Evolutionary conservation across 495 filamentous ascomycete species (phyloP).

Genomic region (Penicillium ucsense): DNA sequence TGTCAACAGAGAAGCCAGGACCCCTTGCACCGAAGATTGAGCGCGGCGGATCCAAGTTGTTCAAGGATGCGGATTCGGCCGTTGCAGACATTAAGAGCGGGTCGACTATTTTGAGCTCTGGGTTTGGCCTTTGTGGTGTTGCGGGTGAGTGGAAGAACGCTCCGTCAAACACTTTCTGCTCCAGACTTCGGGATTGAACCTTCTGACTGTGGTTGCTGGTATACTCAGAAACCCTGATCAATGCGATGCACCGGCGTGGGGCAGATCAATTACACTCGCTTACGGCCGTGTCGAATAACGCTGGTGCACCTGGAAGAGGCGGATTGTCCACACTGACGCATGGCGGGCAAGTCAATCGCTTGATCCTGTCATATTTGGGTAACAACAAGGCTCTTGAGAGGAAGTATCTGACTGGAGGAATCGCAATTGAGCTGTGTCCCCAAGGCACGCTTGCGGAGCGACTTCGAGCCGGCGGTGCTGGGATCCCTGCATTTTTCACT

Average conservation of each 20-base stretch:
- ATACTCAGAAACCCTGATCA: slow-evolving; percentile 60
- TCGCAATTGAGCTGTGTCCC: slow-evolving; percentile 78
- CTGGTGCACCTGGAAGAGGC: slow-evolving; percentile 61
- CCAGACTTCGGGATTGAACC: neutral
- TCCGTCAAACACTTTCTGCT: neutral
- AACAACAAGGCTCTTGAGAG: slow-evolving; percentile 82
- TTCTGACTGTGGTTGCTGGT: neutral
- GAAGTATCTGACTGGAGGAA: slow-evolving; percentile 73
- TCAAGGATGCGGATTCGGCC: slow-evolving; percentile 62
- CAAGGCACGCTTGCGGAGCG: slow-evolving; percentile 86
- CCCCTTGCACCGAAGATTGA: slow-evolving; percentile 24
- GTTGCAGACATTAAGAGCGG: slow-evolving; percentile 66
- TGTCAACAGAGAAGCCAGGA: slow-evolving; percentile 1
- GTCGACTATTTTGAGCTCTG: slow-evolving; percentile 66
- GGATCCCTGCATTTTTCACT: slow-evolving; percentile 86
- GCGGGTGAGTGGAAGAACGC: slow-evolving; percentile 31
- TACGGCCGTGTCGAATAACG: slow-evolving; percentile 88
- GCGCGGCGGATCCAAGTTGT: slow-evolving; percentile 49
- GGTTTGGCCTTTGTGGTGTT: slow-evolving; percentile 82
- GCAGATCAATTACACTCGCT: slow-evolving; percentile 59
- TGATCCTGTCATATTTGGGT: slow-evolving; percentile 80
- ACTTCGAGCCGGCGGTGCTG: slow-evolving; percentile 72
- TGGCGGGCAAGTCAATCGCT: slow-evolving; percentile 69
- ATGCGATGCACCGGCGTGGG: slow-evolving; percentile 58
- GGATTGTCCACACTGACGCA: slow-evolving; percentile 74